These are phyloP conservation scores for Mycena vulgaris DNA, from an alignment of 768 basidiomycete genomes.

Conservation along the genomic window DNA sequence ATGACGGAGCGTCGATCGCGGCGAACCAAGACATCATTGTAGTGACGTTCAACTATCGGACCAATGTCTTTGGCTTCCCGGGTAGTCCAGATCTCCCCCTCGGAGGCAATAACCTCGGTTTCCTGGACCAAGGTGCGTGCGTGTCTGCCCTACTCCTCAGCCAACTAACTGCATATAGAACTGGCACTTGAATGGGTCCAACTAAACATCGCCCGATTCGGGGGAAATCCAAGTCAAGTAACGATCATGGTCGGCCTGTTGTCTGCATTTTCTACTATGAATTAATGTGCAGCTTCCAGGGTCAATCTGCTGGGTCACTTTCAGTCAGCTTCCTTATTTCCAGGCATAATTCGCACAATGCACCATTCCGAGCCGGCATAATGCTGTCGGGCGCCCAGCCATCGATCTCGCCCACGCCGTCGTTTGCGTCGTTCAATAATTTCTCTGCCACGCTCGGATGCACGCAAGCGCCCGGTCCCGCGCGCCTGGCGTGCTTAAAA, in stretches of 20 bases:
- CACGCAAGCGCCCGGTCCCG: conserved; percentile 34
- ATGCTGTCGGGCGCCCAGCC: conserved; percentile 28
- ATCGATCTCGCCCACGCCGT: not conserved
- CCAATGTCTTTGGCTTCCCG: conserved; percentile 36
- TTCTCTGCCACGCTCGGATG: conserved; percentile 38
- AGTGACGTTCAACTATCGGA: conserved; percentile 32
- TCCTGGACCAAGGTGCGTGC: conserved; percentile 49
- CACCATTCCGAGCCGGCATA: conserved; percentile 34
- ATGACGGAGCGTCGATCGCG: conserved; percentile 27
- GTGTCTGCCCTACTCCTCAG: not conserved
- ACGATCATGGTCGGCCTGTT: conserved; percentile 44
- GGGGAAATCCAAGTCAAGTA: conserved; percentile 56
- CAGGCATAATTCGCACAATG: conserved; percentile 4
- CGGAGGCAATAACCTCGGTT: conserved; percentile 31
- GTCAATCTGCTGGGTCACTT: conserved; percentile 30
- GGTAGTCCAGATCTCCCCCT: conserved; percentile 31
- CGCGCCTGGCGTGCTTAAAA: conserved; percentile 43
- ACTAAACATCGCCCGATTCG: conserved; percentile 61
- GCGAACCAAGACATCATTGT: conserved; percentile 25
- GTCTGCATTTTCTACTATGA: not conserved
- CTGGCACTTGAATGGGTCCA: conserved; percentile 56
- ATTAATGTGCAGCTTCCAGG: not conserved
- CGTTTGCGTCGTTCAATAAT: conserved; percentile 30
- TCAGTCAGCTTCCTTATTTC: conserved; percentile 13
- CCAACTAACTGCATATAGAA: conserved; percentile 10